These are phyloP conservation scores for Cnidoscolus chayamansa DNA, from an alignment of 441 rosid genomes.

Conservation along the genomic window DNA sequence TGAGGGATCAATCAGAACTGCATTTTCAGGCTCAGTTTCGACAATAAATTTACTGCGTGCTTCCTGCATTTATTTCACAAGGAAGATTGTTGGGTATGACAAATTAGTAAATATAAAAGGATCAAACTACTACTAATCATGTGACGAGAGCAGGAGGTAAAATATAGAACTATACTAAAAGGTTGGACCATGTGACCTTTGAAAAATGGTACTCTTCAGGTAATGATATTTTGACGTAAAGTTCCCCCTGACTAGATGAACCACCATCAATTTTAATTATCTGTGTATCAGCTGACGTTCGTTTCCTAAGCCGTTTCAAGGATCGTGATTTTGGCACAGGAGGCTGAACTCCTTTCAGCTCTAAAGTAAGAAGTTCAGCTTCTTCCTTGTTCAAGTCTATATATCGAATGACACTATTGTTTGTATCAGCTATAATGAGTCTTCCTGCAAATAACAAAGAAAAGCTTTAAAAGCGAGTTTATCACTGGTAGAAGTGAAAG, in stretches of 20 bases:
- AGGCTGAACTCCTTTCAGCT: conserved; percentile 81
- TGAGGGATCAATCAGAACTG: conserved; percentile 46
- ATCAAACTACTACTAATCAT: conserved; percentile 5
- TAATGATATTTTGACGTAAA: conserved; percentile 57
- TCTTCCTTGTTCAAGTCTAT: conserved; percentile 57
- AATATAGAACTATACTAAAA: not conserved
- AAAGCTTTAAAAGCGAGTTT: conserved; percentile 6
- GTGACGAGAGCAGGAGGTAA: too few species aligned
- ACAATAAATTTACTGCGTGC: conserved; percentile 72
- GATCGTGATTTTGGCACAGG: conserved; percentile 62
- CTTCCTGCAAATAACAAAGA: conserved; percentile 48
- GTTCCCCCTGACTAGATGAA: conserved; percentile 61
- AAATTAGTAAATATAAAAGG: not conserved
- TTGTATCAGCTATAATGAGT: conserved; percentile 83
- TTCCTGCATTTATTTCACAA: conserved; percentile 50
- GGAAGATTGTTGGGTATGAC: not conserved
- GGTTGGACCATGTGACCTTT: conserved; percentile 42
- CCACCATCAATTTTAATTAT: conserved; percentile 51
- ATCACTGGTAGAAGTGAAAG: not conserved
- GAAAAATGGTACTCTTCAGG: conserved; percentile 92
- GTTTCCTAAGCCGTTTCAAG: conserved; percentile 69
- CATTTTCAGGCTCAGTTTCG: conserved; percentile 70
- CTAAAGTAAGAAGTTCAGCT: conserved; percentile 64
- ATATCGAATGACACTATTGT: conserved; percentile 56
- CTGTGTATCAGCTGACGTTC: conserved; percentile 52